Evolutionary conservation across 116 monocot species (phyloP).

Genomic region (Posidonia oceanica): DNA sequence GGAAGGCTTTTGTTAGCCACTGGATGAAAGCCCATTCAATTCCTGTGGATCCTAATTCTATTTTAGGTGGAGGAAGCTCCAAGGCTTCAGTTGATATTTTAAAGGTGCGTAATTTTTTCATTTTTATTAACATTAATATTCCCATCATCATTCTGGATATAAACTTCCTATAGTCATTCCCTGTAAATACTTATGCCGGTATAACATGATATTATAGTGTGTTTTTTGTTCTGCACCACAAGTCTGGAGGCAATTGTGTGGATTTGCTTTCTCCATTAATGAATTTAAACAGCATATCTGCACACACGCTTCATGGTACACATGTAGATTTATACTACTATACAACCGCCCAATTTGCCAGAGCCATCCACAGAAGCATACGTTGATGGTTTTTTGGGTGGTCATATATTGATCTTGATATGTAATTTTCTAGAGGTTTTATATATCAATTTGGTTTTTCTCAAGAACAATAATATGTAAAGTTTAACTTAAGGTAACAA

Average conservation of each 20-base stretch:
- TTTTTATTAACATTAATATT: not conserved
- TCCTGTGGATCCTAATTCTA: conserved; percentile 25
- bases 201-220: too few relatives aligned
- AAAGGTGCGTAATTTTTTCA: conserved; percentile 26
- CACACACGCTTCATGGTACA: conserved; percentile 31
- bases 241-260: not conserved
- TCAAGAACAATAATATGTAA: too few relatives aligned
- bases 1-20: conserved; percentile 57
- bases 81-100: conserved; percentile 49
- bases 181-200: not conserved
- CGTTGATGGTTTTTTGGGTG: too few relatives aligned
- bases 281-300: not conserved
- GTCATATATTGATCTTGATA: too few relatives aligned
- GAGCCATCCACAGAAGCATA: too few relatives aligned
- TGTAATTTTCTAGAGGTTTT: too few relatives aligned
- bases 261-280: not conserved
- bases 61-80: conserved; percentile 19
- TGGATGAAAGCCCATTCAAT: conserved; percentile 47
- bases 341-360: too few relatives aligned
- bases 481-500: too few relatives aligned
- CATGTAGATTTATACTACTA: not conserved
- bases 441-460: too few relatives aligned
- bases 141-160: not conserved
- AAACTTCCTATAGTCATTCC: not conserved
- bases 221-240: too few relatives aligned